phyloP scores from a whole-genome alignment of 352 stramenopile genomes.

The Globisporangium ultimum region DNA sequence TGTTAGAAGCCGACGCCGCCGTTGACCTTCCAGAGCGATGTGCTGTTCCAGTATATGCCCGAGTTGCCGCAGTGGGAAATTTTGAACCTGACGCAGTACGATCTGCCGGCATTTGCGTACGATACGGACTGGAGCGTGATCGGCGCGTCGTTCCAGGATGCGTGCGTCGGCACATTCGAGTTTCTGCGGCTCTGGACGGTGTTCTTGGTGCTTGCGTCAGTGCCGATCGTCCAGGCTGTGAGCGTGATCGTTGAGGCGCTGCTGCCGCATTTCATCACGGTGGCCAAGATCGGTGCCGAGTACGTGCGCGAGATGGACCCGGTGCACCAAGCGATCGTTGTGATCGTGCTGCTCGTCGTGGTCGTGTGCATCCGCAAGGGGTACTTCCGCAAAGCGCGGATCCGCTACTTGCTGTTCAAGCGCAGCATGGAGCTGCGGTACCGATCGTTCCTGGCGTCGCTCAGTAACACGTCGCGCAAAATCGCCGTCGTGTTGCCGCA shows the following conservation, averaged over 20 bases:
- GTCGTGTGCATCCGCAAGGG: conserved; percentile 56
- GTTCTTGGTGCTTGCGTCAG: conserved; percentile 43
- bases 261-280: conserved; percentile 61
- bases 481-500: conserved; percentile 67
- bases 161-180: conserved; percentile 51
- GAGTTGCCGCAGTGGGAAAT: conserved; percentile 10
- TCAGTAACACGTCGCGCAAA: conserved; percentile 65
- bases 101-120: conserved; percentile 40
- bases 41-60: conserved; percentile 17
- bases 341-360: conserved; percentile 23
- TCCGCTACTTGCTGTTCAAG: conserved; percentile 49
- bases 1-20: not conserved
- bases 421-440: conserved; percentile 57
- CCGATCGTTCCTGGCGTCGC: conserved; percentile 58
- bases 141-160: conserved; percentile 46
- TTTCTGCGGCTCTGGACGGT: conserved; percentile 55
- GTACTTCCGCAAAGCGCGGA: conserved; percentile 55
- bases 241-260: conserved; percentile 43
- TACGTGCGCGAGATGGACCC: conserved; percentile 59
- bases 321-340: conserved; percentile 44
- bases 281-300: conserved; percentile 29
- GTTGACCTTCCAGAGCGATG: not conserved
- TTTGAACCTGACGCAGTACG: conserved; percentile 24
- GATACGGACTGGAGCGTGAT: conserved; percentile 68
- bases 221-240: conserved; percentile 44